Conservation (phyloP, 176 grass and related monocot species). For the Sorghum bicolor region DNA sequence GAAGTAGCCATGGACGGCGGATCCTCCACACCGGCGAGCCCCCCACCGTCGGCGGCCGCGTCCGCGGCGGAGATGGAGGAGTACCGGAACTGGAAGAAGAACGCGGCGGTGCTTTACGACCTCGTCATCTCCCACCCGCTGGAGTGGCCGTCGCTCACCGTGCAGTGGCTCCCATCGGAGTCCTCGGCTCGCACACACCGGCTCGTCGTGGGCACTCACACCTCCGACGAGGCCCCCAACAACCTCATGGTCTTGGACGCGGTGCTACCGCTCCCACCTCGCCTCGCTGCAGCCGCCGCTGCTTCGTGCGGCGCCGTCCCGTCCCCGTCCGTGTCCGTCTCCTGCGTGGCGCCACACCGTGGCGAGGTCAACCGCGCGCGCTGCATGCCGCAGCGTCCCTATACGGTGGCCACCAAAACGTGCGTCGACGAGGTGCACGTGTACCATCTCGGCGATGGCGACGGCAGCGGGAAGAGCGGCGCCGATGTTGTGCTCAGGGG, state of each 20-base stretch:
- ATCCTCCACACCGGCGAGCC: conserved; percentile 35
- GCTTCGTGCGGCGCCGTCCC: conserved; percentile 7
- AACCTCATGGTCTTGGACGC: conserved; percentile 63
- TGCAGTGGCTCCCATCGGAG: conserved; percentile 62
- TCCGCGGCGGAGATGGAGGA: conserved; percentile 46
- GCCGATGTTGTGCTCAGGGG: conserved; percentile 69
- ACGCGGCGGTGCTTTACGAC: conserved; percentile 87
- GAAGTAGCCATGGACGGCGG: conserved; percentile 37
- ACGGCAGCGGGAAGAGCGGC: conserved; percentile 24
- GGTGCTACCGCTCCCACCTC: conserved; percentile 51
- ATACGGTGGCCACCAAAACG: conserved; percentile 76
- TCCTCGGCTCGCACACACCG: conserved; percentile 38
- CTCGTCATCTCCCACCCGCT: conserved; percentile 85
- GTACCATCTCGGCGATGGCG: conserved; percentile 51
- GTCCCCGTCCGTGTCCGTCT: conserved; percentile 52
- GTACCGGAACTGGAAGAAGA: conserved; percentile 91
- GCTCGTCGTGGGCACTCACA: conserved; percentile 80
- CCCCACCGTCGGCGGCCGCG: background rate
- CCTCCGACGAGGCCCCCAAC: conserved; percentile 57
- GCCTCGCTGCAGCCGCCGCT: conserved; percentile 17
- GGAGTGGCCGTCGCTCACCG: conserved; percentile 92
- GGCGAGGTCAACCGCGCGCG: conserved; percentile 89
- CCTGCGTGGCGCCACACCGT: conserved; percentile 42
- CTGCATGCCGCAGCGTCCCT: conserved; percentile 72
- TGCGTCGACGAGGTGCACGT: conserved; percentile 73